These are phyloP conservation scores for Microstegium vimineum DNA, from an alignment of 176 grass and related monocot species.

Conservation along the genomic window DNA sequence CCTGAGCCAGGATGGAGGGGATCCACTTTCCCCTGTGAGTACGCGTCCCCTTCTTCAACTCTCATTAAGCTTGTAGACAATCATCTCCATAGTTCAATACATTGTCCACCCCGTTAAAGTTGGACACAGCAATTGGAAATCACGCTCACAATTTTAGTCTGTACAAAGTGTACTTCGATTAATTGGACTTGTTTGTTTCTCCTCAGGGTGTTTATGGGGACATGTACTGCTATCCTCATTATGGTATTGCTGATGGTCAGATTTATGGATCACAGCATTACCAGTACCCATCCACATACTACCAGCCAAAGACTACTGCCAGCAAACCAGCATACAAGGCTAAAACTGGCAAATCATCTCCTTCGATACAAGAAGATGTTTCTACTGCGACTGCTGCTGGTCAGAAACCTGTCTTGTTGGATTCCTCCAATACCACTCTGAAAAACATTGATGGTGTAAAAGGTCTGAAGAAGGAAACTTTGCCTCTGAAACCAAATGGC, in stretches of 20 bases:
- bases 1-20: slow-evolving; percentile 39
- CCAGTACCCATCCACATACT: slow-evolving; percentile 43
- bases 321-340: slow-evolving; percentile 31
- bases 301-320: slow-evolving; percentile 36
- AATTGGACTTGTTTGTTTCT: slow-evolving; percentile 1
- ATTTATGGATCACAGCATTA: slow-evolving; percentile 60
- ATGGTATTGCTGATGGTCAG: slow-evolving; percentile 52
- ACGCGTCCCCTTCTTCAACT: neutral
- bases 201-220: slow-evolving; percentile 73
- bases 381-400: slow-evolving; percentile 33
- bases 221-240: slow-evolving; percentile 66
- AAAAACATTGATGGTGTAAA: slow-evolving; percentile 24
- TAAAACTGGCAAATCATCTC: slow-evolving; percentile 25
- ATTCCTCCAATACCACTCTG: slow-evolving; percentile 27
- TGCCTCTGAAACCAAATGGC: slow-evolving; percentile 32
- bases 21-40: slow-evolving; percentile 40
- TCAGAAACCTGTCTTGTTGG: slow-evolving; percentile 23
- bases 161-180: neutral
- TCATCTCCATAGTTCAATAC: neutral
- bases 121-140: neutral
- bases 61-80: neutral
- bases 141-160: neutral
- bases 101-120: neutral
- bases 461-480: slow-evolving; percentile 25
- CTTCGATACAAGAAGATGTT: slow-evolving; percentile 21